Conservation (phyloP, 2,329 filamentous ascomycete species). For the Cladophialophora exuberans region DNA sequence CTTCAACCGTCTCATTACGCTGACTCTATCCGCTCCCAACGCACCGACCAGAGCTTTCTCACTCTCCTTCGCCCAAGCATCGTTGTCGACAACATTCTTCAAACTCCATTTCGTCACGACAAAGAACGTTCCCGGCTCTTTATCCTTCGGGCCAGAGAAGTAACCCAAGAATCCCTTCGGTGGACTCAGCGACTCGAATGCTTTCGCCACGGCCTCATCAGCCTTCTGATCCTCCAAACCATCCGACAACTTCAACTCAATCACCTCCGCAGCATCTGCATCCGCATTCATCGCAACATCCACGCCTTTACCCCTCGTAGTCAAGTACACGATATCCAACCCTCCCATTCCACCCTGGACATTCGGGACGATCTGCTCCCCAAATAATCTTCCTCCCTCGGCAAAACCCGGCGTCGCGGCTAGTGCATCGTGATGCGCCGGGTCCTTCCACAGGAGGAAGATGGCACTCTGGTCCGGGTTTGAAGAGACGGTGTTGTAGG, state of each 20-base stretch:
- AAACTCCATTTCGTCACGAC: constrained; percentile 7
- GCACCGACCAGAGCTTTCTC: not conserved
- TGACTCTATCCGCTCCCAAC: not conserved
- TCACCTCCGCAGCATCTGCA: not conserved
- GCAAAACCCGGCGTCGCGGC: not conserved
- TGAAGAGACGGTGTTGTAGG: not conserved
- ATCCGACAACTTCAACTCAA: not conserved
- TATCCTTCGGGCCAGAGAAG: not conserved
- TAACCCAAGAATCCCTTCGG: not conserved
- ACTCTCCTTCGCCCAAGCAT: not conserved
- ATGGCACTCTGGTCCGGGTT: not conserved
- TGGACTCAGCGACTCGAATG: not conserved
- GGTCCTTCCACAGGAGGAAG: not conserved
- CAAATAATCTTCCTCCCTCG: not conserved
- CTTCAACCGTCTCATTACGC: not conserved
- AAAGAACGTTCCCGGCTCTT: not conserved
- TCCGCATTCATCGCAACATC: not conserved
- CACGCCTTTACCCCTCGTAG: not conserved
- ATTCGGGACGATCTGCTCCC: not conserved
- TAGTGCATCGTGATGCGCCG: not conserved
- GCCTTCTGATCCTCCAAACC: not conserved
- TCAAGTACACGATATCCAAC: not conserved
- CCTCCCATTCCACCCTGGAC: not conserved
- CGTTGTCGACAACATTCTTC: not conserved
- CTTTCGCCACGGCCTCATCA: not conserved